Base-by-base conservation (phyloP, 2,329 filamentous ascomycete species). In the Meredithiella fracta region DNA sequence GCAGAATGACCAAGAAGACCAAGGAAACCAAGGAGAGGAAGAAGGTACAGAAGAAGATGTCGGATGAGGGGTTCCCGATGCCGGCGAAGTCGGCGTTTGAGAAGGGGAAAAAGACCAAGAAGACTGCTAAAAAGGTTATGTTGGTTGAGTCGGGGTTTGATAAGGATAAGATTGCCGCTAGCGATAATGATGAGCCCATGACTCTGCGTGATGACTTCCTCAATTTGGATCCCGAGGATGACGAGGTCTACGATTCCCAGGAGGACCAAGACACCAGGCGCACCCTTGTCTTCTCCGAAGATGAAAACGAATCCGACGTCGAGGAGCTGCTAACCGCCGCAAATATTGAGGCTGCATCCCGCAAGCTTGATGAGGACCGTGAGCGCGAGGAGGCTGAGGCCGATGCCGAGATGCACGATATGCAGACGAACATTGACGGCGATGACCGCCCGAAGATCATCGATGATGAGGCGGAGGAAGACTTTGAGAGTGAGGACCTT, bases 271-370 rank as follows among this genome's bases (percentile, higher is more conserved):
- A 69, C 67, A 65, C 75, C 69, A 66, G 76, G 61, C 68, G 67
- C 59, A 71, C 76, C 63, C 79, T 83, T 61, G 87, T 95, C 74
- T 98, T 94, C 74, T 97, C 92, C 0, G 92, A 97, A 61, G 91
- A 97, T 65, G 89, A 94, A 63, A 86, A 91, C 61, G 83, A 89
- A 53, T 90, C 85, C 1, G 88, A 94, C 63, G 83, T 81, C 3
- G 88, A 95, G 69, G 90, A 96, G 70, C 84, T 83, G 67, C 77
- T 98, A 62, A 98, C 88, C 53, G 90, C 90, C 1, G 92, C 92
- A 60, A 98, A 98, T 68, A 97, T 98, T 60, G 92, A 85, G 63
- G 92, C 92, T 58, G 73, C 98, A 56, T 90, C 91, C 56, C 77
- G 82, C 63, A 91, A 89, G 67, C 70, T 98, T 57, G 91, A 98